Evolutionary conservation across 177 flowering plant genomes (phyloP), one percentile per base, ranked within the genome.

Genomic region (Vitis hybrid): DNA sequence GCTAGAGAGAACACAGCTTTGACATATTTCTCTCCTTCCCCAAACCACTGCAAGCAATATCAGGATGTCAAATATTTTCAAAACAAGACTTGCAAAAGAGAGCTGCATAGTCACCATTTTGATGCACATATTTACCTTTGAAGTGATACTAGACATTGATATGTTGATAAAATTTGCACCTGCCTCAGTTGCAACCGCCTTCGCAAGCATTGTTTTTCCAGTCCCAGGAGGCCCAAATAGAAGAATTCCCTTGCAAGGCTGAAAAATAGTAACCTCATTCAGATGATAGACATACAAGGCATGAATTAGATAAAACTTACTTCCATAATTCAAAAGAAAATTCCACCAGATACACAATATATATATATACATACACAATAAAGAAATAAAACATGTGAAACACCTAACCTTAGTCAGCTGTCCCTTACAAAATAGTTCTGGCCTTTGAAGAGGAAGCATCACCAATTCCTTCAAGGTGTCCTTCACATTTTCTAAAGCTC

Each of bases 181-280:
- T 65, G 99, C 99, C 79, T 93, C 98, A 51, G 96, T 93, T 45
- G 98, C 98, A 70, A 94, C 95, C 69, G 97, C 97, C 81, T 93
- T 94, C 18, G 98, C 98, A 65, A 94, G 91, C 98, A 94, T 94
- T 51, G 97, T 95, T 76, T 95, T 95, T 57, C 98, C 98, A 13
- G 98, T 94, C 52, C 98, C 97, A 72, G 98, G 98, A 62, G 98
- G 98, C 48, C 98, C 98, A 84, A 95, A 94, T 1, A 95, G 93
- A 69, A 95, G 75, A 70, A 95, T 93, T 62, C 99, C 99, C 78
- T 93, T 95, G 82, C 96, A 91, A 59, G 99, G 99, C 98, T 94
- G 85, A 67, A 60, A 73, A 52, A 64, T 0, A 67, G 19, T 2
- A 56, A 52, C 6, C 22, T 12, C 8, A 63, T 65, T 74, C 67